These are phyloP conservation scores for Dothiorella sarmentorum DNA, from an alignment of 2,329 filamentous ascomycete species.

Conservation along the genomic window DNA sequence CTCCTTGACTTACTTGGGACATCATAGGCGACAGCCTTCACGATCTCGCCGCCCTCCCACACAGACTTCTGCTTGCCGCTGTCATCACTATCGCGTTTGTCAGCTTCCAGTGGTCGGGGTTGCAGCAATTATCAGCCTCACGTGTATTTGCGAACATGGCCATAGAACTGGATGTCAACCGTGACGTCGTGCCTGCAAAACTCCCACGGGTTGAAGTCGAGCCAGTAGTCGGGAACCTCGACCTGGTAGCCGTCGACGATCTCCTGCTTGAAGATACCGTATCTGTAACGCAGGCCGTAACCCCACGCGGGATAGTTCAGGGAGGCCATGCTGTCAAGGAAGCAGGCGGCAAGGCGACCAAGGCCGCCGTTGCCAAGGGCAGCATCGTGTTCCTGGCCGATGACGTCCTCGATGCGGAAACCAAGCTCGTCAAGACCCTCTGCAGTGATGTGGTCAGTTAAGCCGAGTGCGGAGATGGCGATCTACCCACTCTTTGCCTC, in stretches of 20 bases:
- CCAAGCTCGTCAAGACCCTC: slow-evolving; percentile 84
- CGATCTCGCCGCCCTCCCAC: slow-evolving; percentile 93
- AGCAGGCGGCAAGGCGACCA: slow-evolving; percentile 90
- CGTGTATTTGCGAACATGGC: slow-evolving; percentile 67
- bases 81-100: slow-evolving; percentile 53
- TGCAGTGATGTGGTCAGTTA: slow-evolving; percentile 35
- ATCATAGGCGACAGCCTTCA: slow-evolving; percentile 90
- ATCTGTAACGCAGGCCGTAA: slow-evolving; percentile 91
- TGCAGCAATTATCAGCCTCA: slow-evolving; percentile 18
- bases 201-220: slow-evolving; percentile 99
- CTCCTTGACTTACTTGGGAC: slow-evolving; percentile 50
- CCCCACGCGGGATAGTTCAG: slow-evolving; percentile 97
- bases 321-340: slow-evolving; percentile 91
- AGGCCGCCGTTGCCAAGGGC: slow-evolving; percentile 94
- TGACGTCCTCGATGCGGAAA: slow-evolving; percentile 95
- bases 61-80: slow-evolving; percentile 69
- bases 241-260: slow-evolving; percentile 98
- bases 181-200: slow-evolving; percentile 94
- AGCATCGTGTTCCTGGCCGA: slow-evolving; percentile 91
- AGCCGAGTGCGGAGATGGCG: background rate
- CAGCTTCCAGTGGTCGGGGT: slow-evolving; percentile 11
- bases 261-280: slow-evolving; percentile 97
- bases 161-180: slow-evolving; percentile 96
- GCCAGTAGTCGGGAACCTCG: slow-evolving; percentile 97
- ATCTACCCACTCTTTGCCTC: slow-evolving; percentile 65